Evolutionary conservation across 2,329 filamentous ascomycete genomes (phyloP).

Genomic region (Colletotrichum coccodes): DNA sequence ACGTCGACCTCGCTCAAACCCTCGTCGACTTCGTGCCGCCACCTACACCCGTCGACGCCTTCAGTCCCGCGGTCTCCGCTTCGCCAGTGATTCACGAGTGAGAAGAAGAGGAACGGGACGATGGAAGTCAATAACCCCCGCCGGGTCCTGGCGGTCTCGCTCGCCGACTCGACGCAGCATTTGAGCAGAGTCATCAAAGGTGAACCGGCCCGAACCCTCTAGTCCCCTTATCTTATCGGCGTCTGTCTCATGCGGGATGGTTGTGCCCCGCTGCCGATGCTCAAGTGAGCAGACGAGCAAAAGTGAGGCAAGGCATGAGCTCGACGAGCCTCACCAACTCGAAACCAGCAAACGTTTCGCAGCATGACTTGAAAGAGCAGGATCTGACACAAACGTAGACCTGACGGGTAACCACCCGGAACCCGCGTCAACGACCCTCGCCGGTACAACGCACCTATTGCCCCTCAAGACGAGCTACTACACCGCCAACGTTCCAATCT

Average conservation of each 20-base stretch:
- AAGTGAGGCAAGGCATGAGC: background rate
- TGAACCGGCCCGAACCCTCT: slow-evolving; percentile 39
- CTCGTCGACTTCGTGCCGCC: background rate
- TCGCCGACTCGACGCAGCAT: slow-evolving; percentile 55
- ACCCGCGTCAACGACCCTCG: slow-evolving; percentile 54
- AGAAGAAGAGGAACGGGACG: background rate
- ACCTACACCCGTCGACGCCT: background rate
- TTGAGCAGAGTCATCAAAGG: slow-evolving; percentile 65
- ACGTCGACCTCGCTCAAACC: background rate
- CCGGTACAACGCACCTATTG: slow-evolving; percentile 69
- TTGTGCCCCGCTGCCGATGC: background rate
- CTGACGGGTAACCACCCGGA: slow-evolving; percentile 60
- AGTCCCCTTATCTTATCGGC: slow-evolving; percentile 10
- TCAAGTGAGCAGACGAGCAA: background rate
- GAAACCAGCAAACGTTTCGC: background rate
- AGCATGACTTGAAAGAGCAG: background rate
- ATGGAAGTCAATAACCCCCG: slow-evolving; percentile 62
- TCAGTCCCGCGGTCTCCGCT: no score
- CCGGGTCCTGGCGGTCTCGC: slow-evolving; percentile 68
- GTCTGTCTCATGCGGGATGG: background rate
- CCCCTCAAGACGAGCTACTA: slow-evolving; percentile 70
- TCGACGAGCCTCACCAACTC: background rate
- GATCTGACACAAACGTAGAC: slow-evolving; percentile 48
- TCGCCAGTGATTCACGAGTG: no score
- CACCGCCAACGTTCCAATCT: slow-evolving; percentile 68